Evolutionary conservation across 2,329 filamentous ascomycete species (phyloP).

Genomic region (Thielaviopsis musarum): DNA sequence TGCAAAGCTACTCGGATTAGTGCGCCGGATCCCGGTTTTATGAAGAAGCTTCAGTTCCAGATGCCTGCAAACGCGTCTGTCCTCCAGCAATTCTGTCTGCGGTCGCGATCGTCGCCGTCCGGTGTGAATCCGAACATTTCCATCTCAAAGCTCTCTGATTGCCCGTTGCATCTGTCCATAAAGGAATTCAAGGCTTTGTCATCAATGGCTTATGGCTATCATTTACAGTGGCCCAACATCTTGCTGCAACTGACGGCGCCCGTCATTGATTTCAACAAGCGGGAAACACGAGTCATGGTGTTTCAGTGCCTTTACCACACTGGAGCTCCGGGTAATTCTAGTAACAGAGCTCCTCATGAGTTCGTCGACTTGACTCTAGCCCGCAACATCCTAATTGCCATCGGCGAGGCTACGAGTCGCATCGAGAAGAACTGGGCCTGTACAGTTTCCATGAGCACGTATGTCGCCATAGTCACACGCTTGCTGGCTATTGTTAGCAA

Average conservation of each 20-base stretch:
- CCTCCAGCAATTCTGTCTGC: slow-evolving; percentile 25
- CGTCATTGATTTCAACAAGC: slow-evolving; percentile 31
- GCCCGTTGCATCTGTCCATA: slow-evolving; percentile 30
- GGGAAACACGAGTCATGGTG: slow-evolving; percentile 29
- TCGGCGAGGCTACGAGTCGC: slow-evolving; percentile 17
- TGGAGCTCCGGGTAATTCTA: slow-evolving; percentile 19
- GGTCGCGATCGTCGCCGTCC: slow-evolving; percentile 15
- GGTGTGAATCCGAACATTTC: slow-evolving; percentile 30
- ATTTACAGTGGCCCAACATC: slow-evolving; percentile 40
- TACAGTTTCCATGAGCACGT: slow-evolving; percentile 22
- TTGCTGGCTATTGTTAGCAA: slow-evolving; percentile 24
- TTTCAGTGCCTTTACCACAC: slow-evolving; percentile 32
- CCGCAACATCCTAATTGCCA: slow-evolving; percentile 17
- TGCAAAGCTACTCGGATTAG: slow-evolving; percentile 13
- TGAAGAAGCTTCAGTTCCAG: slow-evolving; percentile 23
- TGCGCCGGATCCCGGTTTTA: slow-evolving; percentile 14
- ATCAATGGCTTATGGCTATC: slow-evolving; percentile 28
- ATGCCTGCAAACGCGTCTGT: slow-evolving; percentile 19
- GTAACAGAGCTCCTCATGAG: neutral
- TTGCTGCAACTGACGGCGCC: slow-evolving; percentile 30
- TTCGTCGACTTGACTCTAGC: slow-evolving; percentile 21
- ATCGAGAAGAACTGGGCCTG: slow-evolving; percentile 36
- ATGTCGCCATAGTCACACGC: slow-evolving; percentile 25
- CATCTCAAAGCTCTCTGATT: slow-evolving; percentile 30
- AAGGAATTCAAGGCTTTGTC: slow-evolving; percentile 39